Base-by-base conservation (phyloP, 176 grass and related monocot species). In the Aegilops tauschii region DNA sequence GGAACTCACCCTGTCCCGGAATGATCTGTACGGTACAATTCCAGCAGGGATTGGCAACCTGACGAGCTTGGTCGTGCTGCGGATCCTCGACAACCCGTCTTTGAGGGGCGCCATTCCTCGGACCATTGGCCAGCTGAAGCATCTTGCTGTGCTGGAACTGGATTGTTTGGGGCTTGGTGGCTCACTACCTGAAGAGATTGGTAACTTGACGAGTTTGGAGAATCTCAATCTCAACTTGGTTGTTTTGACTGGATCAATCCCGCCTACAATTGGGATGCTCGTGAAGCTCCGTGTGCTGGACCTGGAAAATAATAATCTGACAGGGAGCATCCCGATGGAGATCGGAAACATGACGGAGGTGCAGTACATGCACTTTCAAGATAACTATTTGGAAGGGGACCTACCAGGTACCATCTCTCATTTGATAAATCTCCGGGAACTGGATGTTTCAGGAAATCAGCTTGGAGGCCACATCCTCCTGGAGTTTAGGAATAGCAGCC, bases 351-450 rank as follows among this genome's bases (percentile, higher is more conserved):
- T 72, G 36, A 72, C 69, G 0, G 5, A 42, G 12, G 2, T 72
- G 35, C 2, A 40, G 37, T 2, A 8, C 37, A 9, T 40, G 2
- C 0, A 40, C 8, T 7, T 40, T 2, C 0, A 6, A 5, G 0
- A 2, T 0, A 76, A 76, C 27, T 18, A 6, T 76, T 76, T 76
- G 13, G 14, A 20, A 10, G 73, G 73, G 13, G 3, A 76, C 7
- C 44, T 76, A 3, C 73, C 73, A 76, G 25, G 25, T 20, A 52
- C 25, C 13, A 31, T 76, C 0, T 31, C 20, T 39, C 35, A 3
- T n/a, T 12, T 70, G 68, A 5, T 0, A 3, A 9, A 21, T 0
- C 18, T 70, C 30, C 0, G 0, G 8, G 0, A 11, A 1, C 6
- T 70, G 17, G 0, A 5, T 70, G 9, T 70, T 0, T n/a, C 34